Percentiles rank a stretch among this genome's conserved stretches.
phyloP scores from a whole-genome alignment of 768 basidiomycete species.

The Gloeophyllum trabeum region DNA sequence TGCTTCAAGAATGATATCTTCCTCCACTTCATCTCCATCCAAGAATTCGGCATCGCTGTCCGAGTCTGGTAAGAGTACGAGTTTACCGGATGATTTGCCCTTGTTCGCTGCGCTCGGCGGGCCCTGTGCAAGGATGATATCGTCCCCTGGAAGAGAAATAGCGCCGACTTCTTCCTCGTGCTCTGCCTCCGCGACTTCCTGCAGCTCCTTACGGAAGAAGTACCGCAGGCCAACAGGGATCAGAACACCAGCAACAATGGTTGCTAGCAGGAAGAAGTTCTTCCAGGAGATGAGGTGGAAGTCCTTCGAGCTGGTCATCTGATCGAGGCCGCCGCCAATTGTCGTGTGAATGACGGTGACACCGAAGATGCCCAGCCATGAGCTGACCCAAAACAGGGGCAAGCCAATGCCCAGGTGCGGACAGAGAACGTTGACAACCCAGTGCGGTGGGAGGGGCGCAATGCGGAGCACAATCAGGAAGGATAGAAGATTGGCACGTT shows the following conservation, averaged over 20 bases:
- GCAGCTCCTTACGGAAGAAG: slow-evolving; percentile 62
- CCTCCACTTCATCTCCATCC: slow-evolving; percentile 38
- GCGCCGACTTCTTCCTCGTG: slow-evolving; percentile 23
- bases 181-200: slow-evolving; percentile 34
- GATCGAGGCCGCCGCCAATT: slow-evolving; percentile 85
- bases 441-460: slow-evolving; percentile 90
- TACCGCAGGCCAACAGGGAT: slow-evolving; percentile 86
- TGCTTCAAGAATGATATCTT: slow-evolving; percentile 65
- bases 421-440: slow-evolving; percentile 89
- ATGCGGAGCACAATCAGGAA: slow-evolving; percentile 94
- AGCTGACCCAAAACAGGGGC: slow-evolving; percentile 81
- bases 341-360: slow-evolving; percentile 92
- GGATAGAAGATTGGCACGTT: slow-evolving; percentile 78
- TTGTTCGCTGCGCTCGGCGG: slow-evolving; percentile 34
- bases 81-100: slow-evolving; percentile 20
- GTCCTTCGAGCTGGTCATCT: slow-evolving; percentile 90
- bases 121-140: slow-evolving; percentile 45
- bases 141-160: slow-evolving; percentile 21
- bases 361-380: slow-evolving; percentile 84
- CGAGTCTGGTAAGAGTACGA: slow-evolving; percentile 20
- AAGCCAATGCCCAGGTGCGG: slow-evolving; percentile 87
- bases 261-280: slow-evolving; percentile 78
- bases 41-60: slow-evolving; percentile 16
- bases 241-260: slow-evolving; percentile 84
- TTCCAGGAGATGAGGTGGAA: slow-evolving; percentile 90